A percentile compares a stretch with the other conserved stretches of the same genome.
Evolutionary conservation across 2,329 filamentous ascomycete species (phyloP).

Genomic region (Penicillium decumbens): DNA sequence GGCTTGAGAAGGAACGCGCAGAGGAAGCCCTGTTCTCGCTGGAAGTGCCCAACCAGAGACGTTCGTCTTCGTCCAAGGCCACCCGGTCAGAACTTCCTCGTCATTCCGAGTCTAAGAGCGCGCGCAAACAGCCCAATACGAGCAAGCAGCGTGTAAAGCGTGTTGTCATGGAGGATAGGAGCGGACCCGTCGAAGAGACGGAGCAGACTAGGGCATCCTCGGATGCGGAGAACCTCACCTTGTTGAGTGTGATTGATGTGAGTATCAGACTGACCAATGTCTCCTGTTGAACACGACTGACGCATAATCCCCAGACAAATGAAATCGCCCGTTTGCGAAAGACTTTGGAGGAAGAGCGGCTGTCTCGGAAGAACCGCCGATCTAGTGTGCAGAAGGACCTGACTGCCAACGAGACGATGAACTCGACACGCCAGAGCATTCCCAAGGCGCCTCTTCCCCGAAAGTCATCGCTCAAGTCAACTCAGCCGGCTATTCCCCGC

Average conservation of each 20-base stretch:
- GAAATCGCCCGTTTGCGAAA: constrained; percentile 53
- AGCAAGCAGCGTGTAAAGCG: constrained; percentile 40
- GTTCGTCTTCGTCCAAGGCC: constrained; percentile 21
- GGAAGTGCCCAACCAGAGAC: constrained; percentile 26
- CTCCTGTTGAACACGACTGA: constrained; percentile 1
- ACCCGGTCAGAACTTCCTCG: constrained; percentile 17
- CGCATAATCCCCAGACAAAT: constrained; percentile 29
- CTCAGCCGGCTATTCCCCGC: constrained; percentile 35
- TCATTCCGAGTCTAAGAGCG: constrained; percentile 19
- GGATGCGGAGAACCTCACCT: constrained; percentile 44
- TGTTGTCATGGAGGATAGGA: constrained; percentile 35
- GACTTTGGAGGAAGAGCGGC: constrained; percentile 52
- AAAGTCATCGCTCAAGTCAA: constrained; percentile 54
- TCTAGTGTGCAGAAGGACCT: constrained; percentile 29
- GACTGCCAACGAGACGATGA: constrained; percentile 38
- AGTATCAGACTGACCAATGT: constrained; percentile 12
- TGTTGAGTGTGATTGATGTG: constrained; percentile 53
- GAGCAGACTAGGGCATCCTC: constrained; percentile 28
- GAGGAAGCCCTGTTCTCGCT: constrained; percentile 39
- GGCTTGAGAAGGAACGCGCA: constrained; percentile 36
- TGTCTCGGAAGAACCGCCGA: constrained; percentile 42
- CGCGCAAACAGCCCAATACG: constrained; percentile 34
- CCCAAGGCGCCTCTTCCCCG: constrained; percentile 41
- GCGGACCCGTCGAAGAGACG: constrained; percentile 30
- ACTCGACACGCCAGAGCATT: constrained; percentile 36